A percentile compares a stretch with the other conserved stretches of the same genome.
Conservation (phyloP, 1,284 basidiomycete genomes). For the Anthracocystis panici-leucophaei region DNA sequence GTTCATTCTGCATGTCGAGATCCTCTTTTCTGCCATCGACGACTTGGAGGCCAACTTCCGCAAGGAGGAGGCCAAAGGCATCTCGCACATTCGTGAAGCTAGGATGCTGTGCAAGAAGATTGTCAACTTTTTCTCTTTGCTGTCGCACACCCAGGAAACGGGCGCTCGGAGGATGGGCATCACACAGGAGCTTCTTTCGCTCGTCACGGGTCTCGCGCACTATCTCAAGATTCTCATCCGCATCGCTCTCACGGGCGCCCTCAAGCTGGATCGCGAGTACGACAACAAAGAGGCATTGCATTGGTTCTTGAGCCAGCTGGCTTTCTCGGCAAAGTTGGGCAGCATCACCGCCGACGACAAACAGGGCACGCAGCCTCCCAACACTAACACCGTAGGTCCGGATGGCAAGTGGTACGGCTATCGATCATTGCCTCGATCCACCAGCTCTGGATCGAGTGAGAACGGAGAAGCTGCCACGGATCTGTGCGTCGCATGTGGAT, state of each 20-base stretch:
- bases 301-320: constrained; percentile 90
- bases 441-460: constrained; percentile 48
- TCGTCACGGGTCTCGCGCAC: constrained; percentile 97
- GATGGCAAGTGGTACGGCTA: constrained; percentile 65
- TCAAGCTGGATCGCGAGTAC: constrained; percentile 93
- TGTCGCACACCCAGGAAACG: constrained; percentile 95
- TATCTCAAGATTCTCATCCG: constrained; percentile 99
- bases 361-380: constrained; percentile 49
- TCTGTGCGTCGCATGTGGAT: constrained; percentile 86
- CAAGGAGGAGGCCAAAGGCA: constrained; percentile 78
- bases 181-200: constrained; percentile 95
- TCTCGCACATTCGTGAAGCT: constrained; percentile 97
- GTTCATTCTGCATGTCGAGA: constrained; percentile 98
- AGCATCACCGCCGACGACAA: constrained; percentile 52
- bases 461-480: constrained; percentile 74
- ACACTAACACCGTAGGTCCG: constrained; percentile 42
- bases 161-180: constrained; percentile 90
- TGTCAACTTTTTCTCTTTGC: constrained; percentile 95
- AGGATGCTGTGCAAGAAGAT: constrained; percentile 99
- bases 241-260: constrained; percentile 93
- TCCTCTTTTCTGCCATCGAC: constrained; percentile 95
- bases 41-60: constrained; percentile 92
- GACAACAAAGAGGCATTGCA: constrained; percentile 84
- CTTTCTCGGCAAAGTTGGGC: constrained; percentile 77
- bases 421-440: constrained; percentile 60